These are phyloP conservation scores for Otatea glauca DNA, from an alignment of 176 grass and related monocot genomes.

Conservation along the genomic window DNA sequence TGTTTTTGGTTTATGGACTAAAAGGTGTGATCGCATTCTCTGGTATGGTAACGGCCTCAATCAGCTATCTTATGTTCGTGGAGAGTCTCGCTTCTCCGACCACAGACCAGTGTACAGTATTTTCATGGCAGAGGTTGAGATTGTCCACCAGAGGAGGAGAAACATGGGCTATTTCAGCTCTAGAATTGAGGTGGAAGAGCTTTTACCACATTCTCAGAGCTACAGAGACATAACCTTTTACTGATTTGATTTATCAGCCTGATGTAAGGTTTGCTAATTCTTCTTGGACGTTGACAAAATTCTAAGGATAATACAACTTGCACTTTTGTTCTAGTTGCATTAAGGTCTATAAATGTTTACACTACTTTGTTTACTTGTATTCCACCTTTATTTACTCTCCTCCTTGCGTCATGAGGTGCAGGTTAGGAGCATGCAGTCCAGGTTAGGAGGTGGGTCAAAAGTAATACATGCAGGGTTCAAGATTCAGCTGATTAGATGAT, in stretches of 20 bases:
- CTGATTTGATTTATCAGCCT: constrained; percentile 39
- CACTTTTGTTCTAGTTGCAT: neutral
- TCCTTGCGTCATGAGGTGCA: neutral
- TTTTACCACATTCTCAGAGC: constrained; percentile 71
- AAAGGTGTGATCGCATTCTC: constrained; percentile 88
- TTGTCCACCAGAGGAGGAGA: constrained; percentile 60
- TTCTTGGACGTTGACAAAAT: neutral
- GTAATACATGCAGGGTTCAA: constrained; percentile 47
- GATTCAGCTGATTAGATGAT: constrained; percentile 45
- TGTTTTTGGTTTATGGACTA: constrained; percentile 16
- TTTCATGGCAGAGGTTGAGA: constrained; percentile 79
- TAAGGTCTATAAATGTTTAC: constrained; percentile 20
- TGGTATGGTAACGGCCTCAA: constrained; percentile 76
- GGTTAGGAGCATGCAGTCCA: constrained; percentile 26
- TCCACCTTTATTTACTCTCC: constrained; percentile 25
- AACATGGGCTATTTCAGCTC: constrained; percentile 73
- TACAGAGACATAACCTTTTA: constrained; percentile 63
- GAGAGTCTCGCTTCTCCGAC: constrained; percentile 88
- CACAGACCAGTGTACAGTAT: constrained; percentile 86
- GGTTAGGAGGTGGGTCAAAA: constrained; percentile 44
- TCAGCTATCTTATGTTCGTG: constrained; percentile 75
- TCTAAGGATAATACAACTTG: neutral
- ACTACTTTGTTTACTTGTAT: constrained; percentile 5
- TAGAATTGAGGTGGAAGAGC: constrained; percentile 84
- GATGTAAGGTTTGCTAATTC: constrained; percentile 48